A percentile compares a stretch with the other conserved stretches of the same genome.
Conservation (phyloP, 768 basidiomycete genomes). For the Tylopilus vinaceipallidus region DNA sequence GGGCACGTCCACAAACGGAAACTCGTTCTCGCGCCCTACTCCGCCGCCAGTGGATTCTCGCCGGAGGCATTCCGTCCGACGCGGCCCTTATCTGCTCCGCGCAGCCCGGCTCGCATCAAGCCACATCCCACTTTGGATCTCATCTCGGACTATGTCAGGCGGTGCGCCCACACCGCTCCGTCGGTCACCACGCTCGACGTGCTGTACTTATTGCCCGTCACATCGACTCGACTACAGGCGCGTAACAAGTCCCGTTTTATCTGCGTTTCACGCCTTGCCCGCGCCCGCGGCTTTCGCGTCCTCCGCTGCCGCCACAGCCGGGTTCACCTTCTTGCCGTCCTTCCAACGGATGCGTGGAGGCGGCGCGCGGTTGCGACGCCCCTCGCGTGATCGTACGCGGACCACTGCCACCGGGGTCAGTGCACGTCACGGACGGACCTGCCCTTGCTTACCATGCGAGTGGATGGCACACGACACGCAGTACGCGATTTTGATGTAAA, state of each 20-base stretch:
- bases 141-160: background rate
- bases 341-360: conserved; percentile 96
- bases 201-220: no score
- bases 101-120: conserved; percentile 12
- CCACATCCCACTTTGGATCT: background rate
- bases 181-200: no score
- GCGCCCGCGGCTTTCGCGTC: conserved; percentile 67
- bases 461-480: conserved; percentile 99
- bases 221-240: no score
- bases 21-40: conserved; percentile 2
- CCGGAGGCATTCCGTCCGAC: conserved; percentile 28
- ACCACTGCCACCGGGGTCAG: conserved; percentile 58
- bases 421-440: background rate
- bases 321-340: conserved; percentile 94
- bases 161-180: no score
- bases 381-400: conserved; percentile 94
- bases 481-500: conserved; percentile 98
- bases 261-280: conserved; percentile 46
- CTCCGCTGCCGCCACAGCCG: conserved; percentile 90
- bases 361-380: conserved; percentile 95
- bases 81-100: conserved; percentile 16
- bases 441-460: conserved; percentile 75
- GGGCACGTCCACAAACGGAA: background rate
- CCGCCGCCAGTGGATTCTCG: conserved; percentile 16
- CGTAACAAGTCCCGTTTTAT: background rate